Base-by-base conservation (phyloP, 2,329 filamentous ascomycete genomes). In the Exophiala oligosperma region DNA sequence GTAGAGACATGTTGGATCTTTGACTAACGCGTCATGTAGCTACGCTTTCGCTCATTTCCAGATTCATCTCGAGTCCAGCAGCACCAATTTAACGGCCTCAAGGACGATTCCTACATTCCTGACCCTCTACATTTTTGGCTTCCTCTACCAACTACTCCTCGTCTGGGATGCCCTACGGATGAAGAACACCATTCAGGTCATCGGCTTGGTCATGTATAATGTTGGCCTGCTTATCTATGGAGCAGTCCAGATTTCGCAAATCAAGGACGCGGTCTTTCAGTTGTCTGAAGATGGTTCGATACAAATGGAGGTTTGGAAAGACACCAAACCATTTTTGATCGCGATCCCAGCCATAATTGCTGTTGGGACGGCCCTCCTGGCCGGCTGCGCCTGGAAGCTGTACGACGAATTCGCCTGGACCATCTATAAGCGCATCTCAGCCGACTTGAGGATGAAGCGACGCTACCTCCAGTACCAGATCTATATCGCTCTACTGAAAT, bases 351-450 rank as follows among this genome's bases (percentile, higher is more conserved):
- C 84, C 67, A 84, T 99, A 57, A 89, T 97, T 64, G 91, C 85
- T 1, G 75, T 95, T 29, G 84, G 84, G 29, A 93, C 90, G 2
- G 64, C 92, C 4, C 70, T 85, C 53, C 87, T 97, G 81, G 81
- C 81, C 12, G 88, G 91, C 62, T 79, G 92, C 52, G 87, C 93
- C 1, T 97, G 92, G 90, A 97, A 96, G 77, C 82, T 99, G 32
- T 97, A 99, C 72, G 92, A 96, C 71, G 93, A 97, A 74, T 99
- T 99, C 75, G 93, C 94, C 9, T 99, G 94, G 94, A 94, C 94
- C 57, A 99, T 99, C 70, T 92, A 99, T 76, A 99, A 99, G 81
- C 92, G 96, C 74, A 99, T 99, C 72, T 96, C 92, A 71, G 94
- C 94, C 52, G 94, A 99, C 78, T 84, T 97, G 71, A 87, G 92